Evolutionary conservation across 768 basidiomycete species (phyloP), one percentile per base, ranked within the genome.

Genomic region (Amanita fuliginea): DNA sequence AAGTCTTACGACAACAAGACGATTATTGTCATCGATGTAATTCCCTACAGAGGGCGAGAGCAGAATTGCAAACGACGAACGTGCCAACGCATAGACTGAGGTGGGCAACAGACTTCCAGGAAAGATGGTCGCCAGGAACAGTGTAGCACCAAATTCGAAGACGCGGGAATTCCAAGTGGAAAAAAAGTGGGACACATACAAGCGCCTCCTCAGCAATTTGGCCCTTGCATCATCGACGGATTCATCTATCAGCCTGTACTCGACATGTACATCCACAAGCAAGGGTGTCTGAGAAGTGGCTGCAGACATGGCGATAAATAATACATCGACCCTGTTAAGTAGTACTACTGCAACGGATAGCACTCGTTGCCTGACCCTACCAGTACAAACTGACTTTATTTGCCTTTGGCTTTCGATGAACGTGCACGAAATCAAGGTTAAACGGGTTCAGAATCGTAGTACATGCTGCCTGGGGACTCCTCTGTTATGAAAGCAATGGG

Each of bases 161-260:
- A 58, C 42, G 4, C 62, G 56, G 21, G 61, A 55, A 42, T 64
- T 64, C 63, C 63, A 64, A 11, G 61, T 62, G 1, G 63, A 61
- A 24, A 62, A 54, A 42, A 61, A 59, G 46, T 63, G 62, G 6
- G 62, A 63, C 30, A 58, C 26, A 36, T 59, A 63, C 13, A 63
- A 51, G 14, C 47, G 51, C 36, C 35, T 45, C 34, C 13, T 40
- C 44, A 41, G n/a, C n/a, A n/a, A 32, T 40, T 13, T 26, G 13
- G 26, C 22, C 22, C 22, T n/a, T n/a, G n/a, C n/a, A n/a, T n/a
- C 22, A 5, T 24, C 22, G 5, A 24, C 22, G 22, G 22, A 26
- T 5, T 26, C 26, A 26, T 26, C 26, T 6, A 26, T 26, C 26
- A 6, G 4, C 26, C 26, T 26, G 22, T 22, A 2, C 22, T 22